A percentile compares a stretch with the other conserved stretches of the same genome.
Evolutionary conservation across 2,329 filamentous ascomycete genomes (phyloP).

Genomic region (Calonectria crousiana): DNA sequence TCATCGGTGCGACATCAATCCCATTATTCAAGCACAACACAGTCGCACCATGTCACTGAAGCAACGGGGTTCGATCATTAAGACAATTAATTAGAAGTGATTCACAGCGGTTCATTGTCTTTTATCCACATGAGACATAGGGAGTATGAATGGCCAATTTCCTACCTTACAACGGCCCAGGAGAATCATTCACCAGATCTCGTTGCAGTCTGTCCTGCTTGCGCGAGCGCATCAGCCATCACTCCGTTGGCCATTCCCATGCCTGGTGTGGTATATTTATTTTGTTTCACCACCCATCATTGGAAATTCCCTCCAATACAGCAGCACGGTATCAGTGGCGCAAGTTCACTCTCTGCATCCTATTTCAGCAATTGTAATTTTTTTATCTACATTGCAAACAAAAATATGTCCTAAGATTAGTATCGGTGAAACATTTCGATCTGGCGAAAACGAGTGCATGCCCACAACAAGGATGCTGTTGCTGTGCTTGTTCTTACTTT

Average conservation of each 20-base stretch:
- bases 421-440: too few relatives aligned
- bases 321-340: neutral
- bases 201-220: neutral
- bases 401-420: neutral
- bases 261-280: neutral
- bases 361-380: neutral
- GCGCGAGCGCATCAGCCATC: neutral
- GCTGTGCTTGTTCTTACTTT: too few relatives aligned
- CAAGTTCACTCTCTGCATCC: neutral
- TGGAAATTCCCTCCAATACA: neutral
- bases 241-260: neutral
- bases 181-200: neutral
- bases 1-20: neutral
- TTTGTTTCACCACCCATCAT: neutral
- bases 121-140: neutral
- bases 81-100: neutral
- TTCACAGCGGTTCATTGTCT: neutral
- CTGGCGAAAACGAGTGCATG: too few relatives aligned
- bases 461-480: too few relatives aligned
- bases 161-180: neutral
- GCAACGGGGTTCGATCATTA: neutral
- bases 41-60: neutral
- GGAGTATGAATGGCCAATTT: neutral
- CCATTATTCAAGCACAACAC: neutral
- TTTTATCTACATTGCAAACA: neutral